A percentile compares a stretch with the other conserved stretches of the same genome.
Conservation (phyloP, 371 early-diverging fungal species). For the Dinochytrium kinnereticum region DNA sequence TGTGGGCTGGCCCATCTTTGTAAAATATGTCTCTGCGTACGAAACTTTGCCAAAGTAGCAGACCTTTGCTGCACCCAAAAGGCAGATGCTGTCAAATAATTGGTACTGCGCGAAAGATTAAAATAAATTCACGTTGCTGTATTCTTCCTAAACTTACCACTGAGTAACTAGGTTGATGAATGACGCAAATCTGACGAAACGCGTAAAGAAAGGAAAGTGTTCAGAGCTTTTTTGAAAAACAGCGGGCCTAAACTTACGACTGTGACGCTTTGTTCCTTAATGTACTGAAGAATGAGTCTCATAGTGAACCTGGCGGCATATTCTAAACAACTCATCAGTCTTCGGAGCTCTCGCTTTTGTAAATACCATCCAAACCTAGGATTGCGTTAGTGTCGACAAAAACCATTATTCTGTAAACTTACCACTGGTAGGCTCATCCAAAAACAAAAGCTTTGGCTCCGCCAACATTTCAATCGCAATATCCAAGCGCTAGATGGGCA, state of each 20-base stretch:
- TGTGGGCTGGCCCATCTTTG: conserved; percentile 31
- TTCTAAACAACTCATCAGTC: conserved; percentile 5
- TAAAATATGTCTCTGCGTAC: conserved; percentile 25
- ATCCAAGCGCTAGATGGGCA: conserved; percentile 1
- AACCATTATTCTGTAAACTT: not conserved
- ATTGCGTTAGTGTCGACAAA: not conserved
- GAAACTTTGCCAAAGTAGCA: conserved; percentile 43
- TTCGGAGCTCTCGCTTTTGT: not conserved
- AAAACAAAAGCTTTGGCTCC: conserved; percentile 11
- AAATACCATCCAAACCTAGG: not conserved
- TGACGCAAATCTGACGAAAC: conserved; percentile 17
- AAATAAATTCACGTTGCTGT: not conserved
- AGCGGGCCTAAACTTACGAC: conserved; percentile 11
- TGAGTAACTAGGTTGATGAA: conserved; percentile 40
- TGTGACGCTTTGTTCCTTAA: conserved; percentile 32
- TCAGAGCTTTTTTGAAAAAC: not conserved
- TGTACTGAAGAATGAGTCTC: conserved; percentile 29
- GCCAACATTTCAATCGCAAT: conserved; percentile 15
- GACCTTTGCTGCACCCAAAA: conserved; percentile 34
- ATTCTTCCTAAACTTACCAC: conserved; percentile 18
- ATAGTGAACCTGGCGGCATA: conserved; percentile 31
- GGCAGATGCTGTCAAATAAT: conserved; percentile 43
- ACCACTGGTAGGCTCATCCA: conserved; percentile 16
- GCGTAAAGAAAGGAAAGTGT: not conserved
- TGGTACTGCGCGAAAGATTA: conserved; percentile 19